phyloP scores from a whole-genome alignment of 805 yeast genomes.

The Candida ulmi region DNA sequence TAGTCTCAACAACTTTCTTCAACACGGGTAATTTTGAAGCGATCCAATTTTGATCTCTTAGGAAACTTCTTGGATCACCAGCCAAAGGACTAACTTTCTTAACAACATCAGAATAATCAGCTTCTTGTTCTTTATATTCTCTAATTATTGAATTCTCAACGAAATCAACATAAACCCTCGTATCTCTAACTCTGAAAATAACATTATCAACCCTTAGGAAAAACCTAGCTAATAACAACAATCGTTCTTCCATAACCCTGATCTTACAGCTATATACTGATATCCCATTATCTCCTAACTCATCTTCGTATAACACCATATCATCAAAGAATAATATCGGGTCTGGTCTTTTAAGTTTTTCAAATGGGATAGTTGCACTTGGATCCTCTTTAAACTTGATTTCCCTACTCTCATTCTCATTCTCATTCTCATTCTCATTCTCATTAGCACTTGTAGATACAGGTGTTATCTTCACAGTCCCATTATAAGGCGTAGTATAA shows the following conservation, averaged over 20 bases:
- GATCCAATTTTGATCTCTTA: slow-evolving; percentile 88
- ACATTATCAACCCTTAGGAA: slow-evolving; percentile 90
- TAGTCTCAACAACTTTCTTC: slow-evolving; percentile 14
- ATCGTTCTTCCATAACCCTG: slow-evolving; percentile 81
- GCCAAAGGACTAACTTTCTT: slow-evolving; percentile 39
- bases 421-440: no score
- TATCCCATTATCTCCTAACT: slow-evolving; percentile 93
- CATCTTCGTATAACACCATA: slow-evolving; percentile 86
- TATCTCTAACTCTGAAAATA: slow-evolving; percentile 74
- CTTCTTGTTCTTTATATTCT: slow-evolving; percentile 72
- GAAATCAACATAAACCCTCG: slow-evolving; percentile 78
- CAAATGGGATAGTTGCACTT: slow-evolving; percentile 54
- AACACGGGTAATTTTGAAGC: slow-evolving; percentile 49
- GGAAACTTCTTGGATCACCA: slow-evolving; percentile 61
- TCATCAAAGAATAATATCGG: slow-evolving; percentile 90
- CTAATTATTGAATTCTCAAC: slow-evolving; percentile 57
- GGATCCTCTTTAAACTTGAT: slow-evolving; percentile 22
- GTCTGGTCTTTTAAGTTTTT: slow-evolving; percentile 64
- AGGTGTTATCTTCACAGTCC: no score
- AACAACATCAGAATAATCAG: slow-evolving; percentile 41
- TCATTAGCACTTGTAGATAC: no score
- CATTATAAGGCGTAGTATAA: slow-evolving; percentile 75
- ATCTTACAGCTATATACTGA: slow-evolving; percentile 72
- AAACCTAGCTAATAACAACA: slow-evolving; percentile 69
- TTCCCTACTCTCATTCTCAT: slow-evolving; percentile 18